Conservation (phyloP, 2,329 filamentous ascomycete species). For the Biscogniauxia mediterranea region DNA sequence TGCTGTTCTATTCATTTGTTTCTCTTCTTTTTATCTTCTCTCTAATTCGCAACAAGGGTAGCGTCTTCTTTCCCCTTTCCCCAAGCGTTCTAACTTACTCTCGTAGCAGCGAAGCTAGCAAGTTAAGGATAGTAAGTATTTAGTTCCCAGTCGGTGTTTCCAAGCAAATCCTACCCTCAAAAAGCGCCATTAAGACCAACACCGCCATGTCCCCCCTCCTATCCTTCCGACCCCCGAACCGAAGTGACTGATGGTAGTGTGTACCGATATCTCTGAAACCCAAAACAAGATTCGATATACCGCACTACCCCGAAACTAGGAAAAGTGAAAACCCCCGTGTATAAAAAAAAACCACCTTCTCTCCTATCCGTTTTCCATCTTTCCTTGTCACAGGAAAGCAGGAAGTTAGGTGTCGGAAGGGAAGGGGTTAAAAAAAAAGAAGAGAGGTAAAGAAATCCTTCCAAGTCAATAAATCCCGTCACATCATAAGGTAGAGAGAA, state of each 20-base stretch:
- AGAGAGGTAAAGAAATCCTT: background rate
- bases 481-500: slow-evolving; percentile 20
- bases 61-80: background rate
- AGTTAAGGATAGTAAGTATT: no score
- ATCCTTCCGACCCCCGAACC: no score
- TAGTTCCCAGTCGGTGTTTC: no score
- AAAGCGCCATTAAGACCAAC: no score
- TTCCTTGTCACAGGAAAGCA: background rate
- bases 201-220: no score
- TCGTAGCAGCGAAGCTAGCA: background rate
- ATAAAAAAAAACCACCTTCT: background rate
- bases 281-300: no score
- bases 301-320: no score
- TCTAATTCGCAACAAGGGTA: no score
- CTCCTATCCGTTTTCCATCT: background rate
- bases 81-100: background rate
- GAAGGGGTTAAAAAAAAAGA: background rate
- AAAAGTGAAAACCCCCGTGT: background rate
- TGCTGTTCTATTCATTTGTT: background rate
- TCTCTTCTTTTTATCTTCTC: background rate
- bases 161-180: no score
- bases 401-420: no score
- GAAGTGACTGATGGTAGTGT: no score
- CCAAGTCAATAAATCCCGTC: slow-evolving; percentile 26
- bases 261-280: no score